Evolutionary conservation across 2,329 filamentous ascomycete species (phyloP), one percentile per base, ranked within the genome.

Genomic region (Sphaerulina vaccinii): DNA sequence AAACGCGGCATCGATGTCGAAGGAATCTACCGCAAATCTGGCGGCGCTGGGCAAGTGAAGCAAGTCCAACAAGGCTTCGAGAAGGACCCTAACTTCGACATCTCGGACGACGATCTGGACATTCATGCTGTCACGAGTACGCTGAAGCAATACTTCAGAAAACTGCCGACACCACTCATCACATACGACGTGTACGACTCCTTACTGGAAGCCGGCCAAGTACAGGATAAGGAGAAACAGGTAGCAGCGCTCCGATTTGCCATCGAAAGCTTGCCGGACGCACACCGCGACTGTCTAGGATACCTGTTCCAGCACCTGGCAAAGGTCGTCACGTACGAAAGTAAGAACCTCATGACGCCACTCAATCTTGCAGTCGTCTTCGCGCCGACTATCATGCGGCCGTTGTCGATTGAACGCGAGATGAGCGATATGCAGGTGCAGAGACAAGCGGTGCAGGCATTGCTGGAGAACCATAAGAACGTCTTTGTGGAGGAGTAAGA

Each of bases 331-430:
- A 79, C 84, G 62, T 83, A 88, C 58, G 87, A 95, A 68, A 81
- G 80, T 33, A 87, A 95, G 68, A 97, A 97, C 67, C 71, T 96
- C 70, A 99, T 99, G 93, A 96, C 90, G 19, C 88, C 92, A 51
- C 88, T 95, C 73, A 99, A 99, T 68, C 75, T 97, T 55, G 90
- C 93, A 3, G 93, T 99, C 36, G 93, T 99, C 32, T 99, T 99
- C 68, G 93, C 93, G 7, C 93, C 93, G 6, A 99, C 93, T 1
- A 95, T 99, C 62, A 95, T 99, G 89, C 83, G 92, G 62, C 90
- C 95, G 51, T 80, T 85, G 67, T 92, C 86, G 65, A 81, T 97
- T 55, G 90, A 95, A 70, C 85, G 90, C 55, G 93, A 99, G 71
- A 95, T 99, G 84, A 92, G 86, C 23, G 93, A 99, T 68, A 95